Base-by-base conservation (phyloP, 495 filamentous ascomycete genomes). In the Podospora bellae-mahoneyi region DNA sequence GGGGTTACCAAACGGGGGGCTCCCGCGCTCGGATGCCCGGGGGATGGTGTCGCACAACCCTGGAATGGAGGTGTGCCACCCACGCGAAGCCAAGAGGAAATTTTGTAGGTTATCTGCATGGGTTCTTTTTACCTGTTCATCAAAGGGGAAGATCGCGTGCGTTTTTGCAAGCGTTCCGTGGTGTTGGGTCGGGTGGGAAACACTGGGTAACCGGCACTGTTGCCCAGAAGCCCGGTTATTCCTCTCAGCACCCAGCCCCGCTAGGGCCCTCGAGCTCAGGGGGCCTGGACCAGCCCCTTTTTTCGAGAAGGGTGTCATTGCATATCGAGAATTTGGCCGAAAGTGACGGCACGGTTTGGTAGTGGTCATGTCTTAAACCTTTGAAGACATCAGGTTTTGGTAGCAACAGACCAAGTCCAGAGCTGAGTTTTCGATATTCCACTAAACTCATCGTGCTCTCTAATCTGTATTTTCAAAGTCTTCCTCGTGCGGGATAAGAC, bases 1-100 rank as follows among this genome's bases (percentile, higher is more conserved):
- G 19, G 32, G 32, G 61, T 9, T 32, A n/a, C 30, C 27, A 15
- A 59, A 26, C 0, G 3, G 56, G 56, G 60, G 23, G 6, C 60
- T 62, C 60, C 60, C 61, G 32, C 61, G 61, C 61, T 63, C 61
- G 18, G 61, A 63, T 63, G 16, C 61, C 30, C n/a, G 27, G 60
- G 60, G 30, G 30, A 62, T 32, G 28, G 18, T 63, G 61, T 44
- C 28, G 30, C 61, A 63, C 27, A 48, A 39, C 15, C 61, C 61
- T 32, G 15, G n/a, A 63, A 61, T 61, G 20, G 16, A 28, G 30
- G 30, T 5, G 5, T 57, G 39, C 15, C 39, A 10, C 39, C 39
- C 39, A 18, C 39, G 13, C 39, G 39, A 48, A 13, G 39, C 39
- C 39, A 39, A 39, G 34, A 39, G 10, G 34, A 39, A 39, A 39